Conservation (phyloP, 441 rosid genomes). For the Populus hybrid region DNA sequence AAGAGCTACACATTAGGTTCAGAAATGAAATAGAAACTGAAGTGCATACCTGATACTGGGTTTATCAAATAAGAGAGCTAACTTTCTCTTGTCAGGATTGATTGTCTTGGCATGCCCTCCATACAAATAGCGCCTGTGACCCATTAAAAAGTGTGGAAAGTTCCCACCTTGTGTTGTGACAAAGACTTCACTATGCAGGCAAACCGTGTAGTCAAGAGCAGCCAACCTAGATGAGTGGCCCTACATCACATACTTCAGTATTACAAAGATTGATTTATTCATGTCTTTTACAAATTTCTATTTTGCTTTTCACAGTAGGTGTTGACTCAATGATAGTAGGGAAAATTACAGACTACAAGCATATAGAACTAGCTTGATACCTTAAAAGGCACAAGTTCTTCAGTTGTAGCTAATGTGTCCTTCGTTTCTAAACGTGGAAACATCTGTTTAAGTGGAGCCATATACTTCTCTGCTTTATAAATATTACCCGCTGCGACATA, state of each 20-base stretch:
- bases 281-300: not conserved
- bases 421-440: conserved; percentile 92
- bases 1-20: not conserved
- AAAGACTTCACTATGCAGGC: conserved; percentile 92
- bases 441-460: conserved; percentile 90
- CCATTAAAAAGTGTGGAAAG: conserved; percentile 94
- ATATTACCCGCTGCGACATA: conserved; percentile 92
- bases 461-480: conserved; percentile 76
- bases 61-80: conserved; percentile 77
- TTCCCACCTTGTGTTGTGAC: conserved; percentile 99
- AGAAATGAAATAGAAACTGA: conserved; percentile 7
- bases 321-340: not conserved
- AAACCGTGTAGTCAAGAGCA: conserved; percentile 88
- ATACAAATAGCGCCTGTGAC: conserved; percentile 83
- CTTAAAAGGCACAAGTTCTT: conserved; percentile 88
- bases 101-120: conserved; percentile 92
- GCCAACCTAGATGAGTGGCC: conserved; percentile 92
- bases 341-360: not conserved
- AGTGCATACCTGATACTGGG: conserved; percentile 60
- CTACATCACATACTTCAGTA: conserved; percentile 40
- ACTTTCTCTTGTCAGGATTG: conserved; percentile 84
- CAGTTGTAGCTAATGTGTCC: conserved; percentile 66
- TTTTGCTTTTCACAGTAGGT: not conserved
- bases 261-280: conserved; percentile 19
- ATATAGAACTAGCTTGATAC: conserved; percentile 33